Evolutionary conservation across 1,139 yeast genomes (phyloP), one percentile per base, ranked within the genome.

Genomic region (Hansenula sp.): DNA sequence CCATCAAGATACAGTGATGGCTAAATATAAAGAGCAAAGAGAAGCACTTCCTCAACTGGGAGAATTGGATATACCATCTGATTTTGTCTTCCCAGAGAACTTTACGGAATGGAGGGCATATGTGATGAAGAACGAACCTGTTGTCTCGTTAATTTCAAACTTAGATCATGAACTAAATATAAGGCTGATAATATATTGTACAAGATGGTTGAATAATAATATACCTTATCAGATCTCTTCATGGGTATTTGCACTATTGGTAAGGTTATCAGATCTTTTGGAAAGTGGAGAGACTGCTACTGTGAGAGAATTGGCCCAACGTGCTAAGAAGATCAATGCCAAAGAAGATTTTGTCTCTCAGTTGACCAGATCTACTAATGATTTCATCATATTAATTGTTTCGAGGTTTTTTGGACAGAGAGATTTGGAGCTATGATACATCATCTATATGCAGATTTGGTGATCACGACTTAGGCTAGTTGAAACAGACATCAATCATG

Each of bases 61-160:
- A 2, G 47, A 38, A 3, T 41, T 55, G 2, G 37, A 38, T 2
- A 39, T 51, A 12, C 51, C 52, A 0, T 16, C 40, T 2, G 45
- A 40, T 12, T 50, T 54, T 31, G 40, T 42, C 18, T 49, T 50
- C 41, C 57, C 57, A 13, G 49, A 47, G 19, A 57, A 48, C n/a
- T 57, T 56, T 44, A 57, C 61, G 1, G 51, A 50, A 19, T 57
- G 61, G 61, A 45, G 54, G 33, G 41, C 44, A 5, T 56, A 46
- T 28, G 37, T 50, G 9, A 43, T 50, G 42, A n/a, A 47, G 3
- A 44, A 47, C n/a, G 45, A 41, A 16, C 58, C 60, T 0, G 16
- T 45, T 1, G 7, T 41, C 1, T 40, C 41, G 5, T 27, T 56
- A 1, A 30, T 55, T 1, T 53, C 57, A 1, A 54, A 55, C 21